Evolutionary conservation across 2,329 filamentous ascomycete genomes (phyloP), one percentile per base, ranked within the genome.

Genomic region (Shiraia bambusicola): DNA sequence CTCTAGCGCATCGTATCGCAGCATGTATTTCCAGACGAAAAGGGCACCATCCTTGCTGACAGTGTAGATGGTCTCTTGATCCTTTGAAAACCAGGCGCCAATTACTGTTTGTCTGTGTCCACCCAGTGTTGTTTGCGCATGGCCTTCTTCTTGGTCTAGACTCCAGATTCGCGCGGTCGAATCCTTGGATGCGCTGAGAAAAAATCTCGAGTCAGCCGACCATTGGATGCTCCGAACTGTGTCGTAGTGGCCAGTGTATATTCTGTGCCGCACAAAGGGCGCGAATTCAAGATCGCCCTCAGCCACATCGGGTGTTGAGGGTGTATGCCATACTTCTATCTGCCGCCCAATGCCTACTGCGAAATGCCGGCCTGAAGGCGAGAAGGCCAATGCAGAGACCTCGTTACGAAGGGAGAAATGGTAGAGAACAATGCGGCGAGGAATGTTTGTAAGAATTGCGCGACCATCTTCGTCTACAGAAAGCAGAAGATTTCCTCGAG

Each of bases 11-110:
- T 80, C 72, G 62, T 81, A 74, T 61, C 82, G 76, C 42, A 79
- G 64, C 41, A 82, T 79, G 69, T 93, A 98, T 63, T 88, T 84
- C 93, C 93, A 98, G 51, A 87, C 81, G 61, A 97, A 97, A 1
- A 97, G 79, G 2, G 93, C 91, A n/a, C 93, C 94, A 67, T 98
- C 94, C 67, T 94, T 94, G 71, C 92, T 96, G 51, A 95, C 83
- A 0, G 93, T 97, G 66, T 93, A 98, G 39, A 98, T 95, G 34
- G 82, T 88, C 71, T 98, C 94, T 66, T 98, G 93, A 56, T 95
- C 84, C 48, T 86, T 84, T 1, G 91, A 94, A 65, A 98, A 98
- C 83, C 90, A 98, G n/a, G 91, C 91, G n/a, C 86, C 88, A 40
- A 94, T 79, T 3, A 98, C 87, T 12, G 81, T 85, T 69, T 96